Conservation (phyloP, 495 filamentous ascomycete genomes). For the Penicillium robsamsonii region DNA sequence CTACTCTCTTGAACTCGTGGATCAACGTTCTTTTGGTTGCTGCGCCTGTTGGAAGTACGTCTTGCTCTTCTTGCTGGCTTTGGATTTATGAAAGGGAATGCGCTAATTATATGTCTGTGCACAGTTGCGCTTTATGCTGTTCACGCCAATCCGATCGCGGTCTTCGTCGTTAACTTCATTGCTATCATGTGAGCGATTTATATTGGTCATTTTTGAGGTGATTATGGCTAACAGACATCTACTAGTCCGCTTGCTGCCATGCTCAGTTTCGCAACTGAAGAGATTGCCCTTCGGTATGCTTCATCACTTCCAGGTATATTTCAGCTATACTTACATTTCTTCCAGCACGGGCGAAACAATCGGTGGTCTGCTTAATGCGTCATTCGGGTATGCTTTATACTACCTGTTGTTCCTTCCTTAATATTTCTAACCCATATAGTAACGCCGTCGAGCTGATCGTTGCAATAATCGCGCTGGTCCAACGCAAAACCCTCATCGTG, state of each 20-base stretch:
- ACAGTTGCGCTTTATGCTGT: constrained; percentile 66
- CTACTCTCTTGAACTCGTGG: constrained; percentile 74
- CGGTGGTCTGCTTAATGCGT: constrained; percentile 83
- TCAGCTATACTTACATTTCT: constrained; percentile 2
- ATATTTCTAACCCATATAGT: constrained; percentile 20
- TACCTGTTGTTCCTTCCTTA: neutral
- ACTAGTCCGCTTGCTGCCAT: constrained; percentile 52
- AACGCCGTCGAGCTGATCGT: constrained; percentile 95
- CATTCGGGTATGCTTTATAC: constrained; percentile 65
- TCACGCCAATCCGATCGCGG: constrained; percentile 50
- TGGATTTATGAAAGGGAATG: neutral
- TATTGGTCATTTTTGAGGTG: neutral
- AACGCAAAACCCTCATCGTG: constrained; percentile 78
- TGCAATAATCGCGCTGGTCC: constrained; percentile 73
- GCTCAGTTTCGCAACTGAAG: constrained; percentile 56
- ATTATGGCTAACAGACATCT: neutral
- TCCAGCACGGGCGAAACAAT: constrained; percentile 68
- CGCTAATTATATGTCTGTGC: constrained; percentile 11
- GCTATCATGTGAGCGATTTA: constrained; percentile 61
- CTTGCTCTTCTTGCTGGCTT: neutral
- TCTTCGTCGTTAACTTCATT: constrained; percentile 88
- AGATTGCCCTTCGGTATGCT: constrained; percentile 49
- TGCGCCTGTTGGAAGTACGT: constrained; percentile 65
- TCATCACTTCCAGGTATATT: neutral
- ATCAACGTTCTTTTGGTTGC: constrained; percentile 80